Evolutionary conservation across 1,139 yeast genomes (phyloP).

Genomic region (Pichia sp.): DNA sequence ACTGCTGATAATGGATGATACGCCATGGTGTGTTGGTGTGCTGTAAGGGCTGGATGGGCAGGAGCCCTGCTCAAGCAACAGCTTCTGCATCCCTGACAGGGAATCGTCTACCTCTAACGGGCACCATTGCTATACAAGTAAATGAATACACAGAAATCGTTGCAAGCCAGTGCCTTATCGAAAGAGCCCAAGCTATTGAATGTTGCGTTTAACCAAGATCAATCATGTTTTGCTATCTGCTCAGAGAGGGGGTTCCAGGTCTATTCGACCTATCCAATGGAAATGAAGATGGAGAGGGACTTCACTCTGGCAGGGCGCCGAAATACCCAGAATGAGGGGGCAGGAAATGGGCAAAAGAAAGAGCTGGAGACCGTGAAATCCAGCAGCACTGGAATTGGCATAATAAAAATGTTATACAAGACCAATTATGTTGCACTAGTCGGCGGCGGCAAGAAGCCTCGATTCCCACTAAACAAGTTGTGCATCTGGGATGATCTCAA

Average conservation of each 20-base stretch:
- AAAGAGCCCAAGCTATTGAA: conserved; percentile 46
- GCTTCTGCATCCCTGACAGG: background rate
- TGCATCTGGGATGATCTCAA: conserved; percentile 91
- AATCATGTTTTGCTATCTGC: conserved; percentile 83
- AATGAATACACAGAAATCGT: conserved; percentile 41
- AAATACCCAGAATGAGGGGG: background rate
- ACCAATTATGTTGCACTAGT: conserved; percentile 86
- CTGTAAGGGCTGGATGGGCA: too few relatives aligned
- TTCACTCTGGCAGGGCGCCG: conserved; percentile 31
- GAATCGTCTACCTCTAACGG: background rate
- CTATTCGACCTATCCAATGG: conserved; percentile 86
- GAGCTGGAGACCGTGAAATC: background rate
- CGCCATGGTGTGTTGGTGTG: background rate
- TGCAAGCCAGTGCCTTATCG: conserved; percentile 25
- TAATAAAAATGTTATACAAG: conserved; percentile 76
- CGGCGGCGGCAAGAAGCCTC: conserved; percentile 82
- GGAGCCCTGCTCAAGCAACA: background rate
- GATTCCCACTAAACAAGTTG: conserved; percentile 69
- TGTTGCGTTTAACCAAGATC: conserved; percentile 81
- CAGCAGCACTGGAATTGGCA: conserved; percentile 56
- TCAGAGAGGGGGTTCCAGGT: conserved; percentile 80
- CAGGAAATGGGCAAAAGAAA: background rate
- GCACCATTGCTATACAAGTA: background rate
- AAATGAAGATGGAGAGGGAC: conserved; percentile 64
- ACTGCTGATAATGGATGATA: background rate